Base-by-base conservation (phyloP, 2,329 filamentous ascomycete genomes). In the Pseudogymnoascus sp. region DNA sequence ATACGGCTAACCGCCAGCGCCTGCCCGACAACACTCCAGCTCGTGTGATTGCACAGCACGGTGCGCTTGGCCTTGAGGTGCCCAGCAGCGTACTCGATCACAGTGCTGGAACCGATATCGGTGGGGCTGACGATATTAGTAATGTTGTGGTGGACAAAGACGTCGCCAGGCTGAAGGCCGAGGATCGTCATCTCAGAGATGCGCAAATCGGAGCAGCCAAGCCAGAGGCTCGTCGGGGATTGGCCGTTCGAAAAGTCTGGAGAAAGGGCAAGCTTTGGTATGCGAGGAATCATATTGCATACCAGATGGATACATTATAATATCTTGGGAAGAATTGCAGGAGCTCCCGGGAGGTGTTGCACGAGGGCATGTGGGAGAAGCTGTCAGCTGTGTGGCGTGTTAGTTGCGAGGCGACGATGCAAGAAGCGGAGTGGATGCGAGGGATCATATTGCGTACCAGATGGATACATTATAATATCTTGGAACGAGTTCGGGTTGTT, bases 101-200 rank as follows among this genome's bases (percentile, higher is more conserved):
- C 89, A 59, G 84, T 82, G 9, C 83, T 79, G 34, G 85, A 84
- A 75, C 83, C 89, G 71, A 92, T 81, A 71, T 95, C 90, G 67
- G 83, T 84, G 15, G 84, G 77, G 61, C 84, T 83, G 64, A 95
- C 75, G 69, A 92, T 83, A 76, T 95, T 95, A 73, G 89, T 90
- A 71, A 95, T 92, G 77, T 95, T 95, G 71, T 90, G 88, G 77
- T 95, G 90, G 58, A 90, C 87, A 72, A 95, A 95, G 66, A 95
- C 85, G 67, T 95, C 89, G 61, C 90, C 90, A 2, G 90, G 89
- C 68, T 89, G 80, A 61, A 90, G 79, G 68, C 87, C 85, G 26
- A 92, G 81, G 68, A 95, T 81, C 56, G 85, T 90, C 4, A 89
- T 92, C 74, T 94, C 90, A 1, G 90, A 90, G 66, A 89, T 86